phyloP scores from a whole-genome alignment of 2,329 filamentous ascomycete genomes.

The Talaromyces verruculosus region DNA sequence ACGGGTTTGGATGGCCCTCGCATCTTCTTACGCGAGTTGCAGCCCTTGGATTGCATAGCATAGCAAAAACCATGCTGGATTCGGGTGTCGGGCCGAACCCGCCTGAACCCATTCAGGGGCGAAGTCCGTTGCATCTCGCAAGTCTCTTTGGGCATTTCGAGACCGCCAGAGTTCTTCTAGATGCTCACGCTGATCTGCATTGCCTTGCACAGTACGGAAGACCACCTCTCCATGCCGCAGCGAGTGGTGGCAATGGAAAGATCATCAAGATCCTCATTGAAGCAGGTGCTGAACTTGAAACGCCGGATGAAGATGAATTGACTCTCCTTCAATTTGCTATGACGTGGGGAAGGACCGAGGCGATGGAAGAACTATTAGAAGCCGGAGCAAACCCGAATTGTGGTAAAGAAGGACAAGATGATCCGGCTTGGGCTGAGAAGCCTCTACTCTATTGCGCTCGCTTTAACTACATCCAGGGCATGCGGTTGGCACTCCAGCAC shows the following conservation, averaged over 20 bases:
- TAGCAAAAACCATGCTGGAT: not conserved
- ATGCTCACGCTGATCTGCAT: not conserved
- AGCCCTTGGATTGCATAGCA: not conserved
- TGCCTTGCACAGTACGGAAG: not conserved
- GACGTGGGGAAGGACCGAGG: not conserved
- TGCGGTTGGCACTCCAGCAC: not conserved
- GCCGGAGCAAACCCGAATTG: not conserved
- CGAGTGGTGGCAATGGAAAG: not conserved
- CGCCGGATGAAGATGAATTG: not conserved
- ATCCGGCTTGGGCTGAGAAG: not conserved
- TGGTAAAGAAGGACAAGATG: not conserved
- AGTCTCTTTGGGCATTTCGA: not conserved
- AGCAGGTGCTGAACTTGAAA: not conserved
- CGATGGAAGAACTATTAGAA: not conserved
- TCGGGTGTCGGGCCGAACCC: not conserved
- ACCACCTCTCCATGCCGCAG: not conserved
- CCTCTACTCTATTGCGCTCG: not conserved
- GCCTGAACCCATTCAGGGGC: not conserved
- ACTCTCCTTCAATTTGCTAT: not conserved
- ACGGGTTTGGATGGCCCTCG: not conserved
- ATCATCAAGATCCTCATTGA: not conserved
- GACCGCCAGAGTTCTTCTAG: not conserved
- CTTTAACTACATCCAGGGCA: not conserved
- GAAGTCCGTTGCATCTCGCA: not conserved
- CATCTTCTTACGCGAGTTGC: not conserved